These are phyloP conservation scores for Fusarium sarcochroum DNA, from an alignment of 2,329 filamentous ascomycete species.

Conservation along the genomic window DNA sequence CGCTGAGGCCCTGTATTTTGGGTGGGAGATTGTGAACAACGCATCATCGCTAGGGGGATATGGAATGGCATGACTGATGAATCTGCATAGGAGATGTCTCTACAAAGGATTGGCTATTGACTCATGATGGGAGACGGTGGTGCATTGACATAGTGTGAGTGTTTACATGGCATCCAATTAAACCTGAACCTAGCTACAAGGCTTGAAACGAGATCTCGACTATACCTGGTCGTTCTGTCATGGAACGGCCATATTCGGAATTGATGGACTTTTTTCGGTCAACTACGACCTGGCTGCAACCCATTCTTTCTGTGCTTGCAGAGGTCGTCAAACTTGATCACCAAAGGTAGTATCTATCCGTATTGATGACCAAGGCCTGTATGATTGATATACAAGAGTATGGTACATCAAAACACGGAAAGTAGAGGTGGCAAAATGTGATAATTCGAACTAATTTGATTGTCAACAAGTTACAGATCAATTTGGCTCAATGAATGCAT, in stretches of 20 bases:
- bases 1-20: slow-evolving; percentile 17
- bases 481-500: no score
- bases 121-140: slow-evolving; percentile 8
- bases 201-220: slow-evolving; percentile 7
- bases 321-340: background rate
- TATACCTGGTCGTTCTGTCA: slow-evolving; percentile 1
- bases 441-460: no score
- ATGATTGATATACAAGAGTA: background rate
- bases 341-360: background rate
- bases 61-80: slow-evolving; percentile 35
- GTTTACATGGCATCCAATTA: slow-evolving; percentile 14
- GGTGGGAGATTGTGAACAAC: slow-evolving; percentile 35
- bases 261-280: background rate
- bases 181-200: background rate
- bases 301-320: background rate
- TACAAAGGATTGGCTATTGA: slow-evolving; percentile 8
- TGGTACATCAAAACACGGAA: background rate
- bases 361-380: background rate
- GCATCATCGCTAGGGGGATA: slow-evolving; percentile 47
- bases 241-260: background rate
- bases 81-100: background rate
- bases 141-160: background rate
- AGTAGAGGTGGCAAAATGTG: no score
- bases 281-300: background rate
- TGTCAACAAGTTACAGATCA: no score